Conservation (phyloP, 2,329 filamentous ascomycete genomes). For the Nannizziopsis barbatae region DNA sequence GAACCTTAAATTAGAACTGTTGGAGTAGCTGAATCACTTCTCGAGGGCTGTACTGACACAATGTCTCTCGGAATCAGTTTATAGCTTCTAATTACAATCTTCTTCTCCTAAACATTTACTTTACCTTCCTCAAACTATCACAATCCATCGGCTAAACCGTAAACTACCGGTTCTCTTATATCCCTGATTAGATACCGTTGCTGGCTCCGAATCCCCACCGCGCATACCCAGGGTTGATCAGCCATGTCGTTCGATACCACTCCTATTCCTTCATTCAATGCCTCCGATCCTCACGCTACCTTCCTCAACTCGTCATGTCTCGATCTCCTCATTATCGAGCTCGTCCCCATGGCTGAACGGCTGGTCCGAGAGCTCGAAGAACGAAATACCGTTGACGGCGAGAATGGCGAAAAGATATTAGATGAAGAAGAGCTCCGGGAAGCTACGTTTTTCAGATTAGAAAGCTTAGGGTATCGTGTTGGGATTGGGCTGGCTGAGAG, state of each 20-base stretch:
- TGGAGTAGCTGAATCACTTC: too few relatives aligned
- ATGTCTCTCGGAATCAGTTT: too few relatives aligned
- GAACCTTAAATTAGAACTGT: too few relatives aligned
- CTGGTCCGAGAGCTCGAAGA: slow-evolving; percentile 57
- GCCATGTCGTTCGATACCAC: slow-evolving; percentile 60
- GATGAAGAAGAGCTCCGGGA: slow-evolving; percentile 66
- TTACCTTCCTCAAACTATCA: too few relatives aligned
- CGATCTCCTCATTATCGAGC: slow-evolving; percentile 90
- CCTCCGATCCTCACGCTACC: slow-evolving; percentile 60
- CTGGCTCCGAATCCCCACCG: too few relatives aligned
- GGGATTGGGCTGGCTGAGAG: slow-evolving; percentile 85
- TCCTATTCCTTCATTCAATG: slow-evolving; percentile 56
- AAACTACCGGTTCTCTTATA: too few relatives aligned
- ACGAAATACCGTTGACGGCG: slow-evolving; percentile 18
- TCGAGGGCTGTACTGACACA: too few relatives aligned
- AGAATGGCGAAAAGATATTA: slow-evolving; percentile 20
- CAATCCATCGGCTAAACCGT: too few relatives aligned
- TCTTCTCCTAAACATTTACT: too few relatives aligned
- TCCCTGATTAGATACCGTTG: too few relatives aligned
- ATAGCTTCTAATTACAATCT: too few relatives aligned
- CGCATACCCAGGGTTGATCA: too few relatives aligned
- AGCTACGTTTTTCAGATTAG: slow-evolving; percentile 72
- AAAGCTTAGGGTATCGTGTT: slow-evolving; percentile 78
- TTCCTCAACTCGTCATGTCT: slow-evolving; percentile 77
- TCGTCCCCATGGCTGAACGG: slow-evolving; percentile 87